Evolutionary conservation across 2,329 filamentous ascomycete genomes (phyloP).

Genomic region (Aspergillus fijiensis): DNA sequence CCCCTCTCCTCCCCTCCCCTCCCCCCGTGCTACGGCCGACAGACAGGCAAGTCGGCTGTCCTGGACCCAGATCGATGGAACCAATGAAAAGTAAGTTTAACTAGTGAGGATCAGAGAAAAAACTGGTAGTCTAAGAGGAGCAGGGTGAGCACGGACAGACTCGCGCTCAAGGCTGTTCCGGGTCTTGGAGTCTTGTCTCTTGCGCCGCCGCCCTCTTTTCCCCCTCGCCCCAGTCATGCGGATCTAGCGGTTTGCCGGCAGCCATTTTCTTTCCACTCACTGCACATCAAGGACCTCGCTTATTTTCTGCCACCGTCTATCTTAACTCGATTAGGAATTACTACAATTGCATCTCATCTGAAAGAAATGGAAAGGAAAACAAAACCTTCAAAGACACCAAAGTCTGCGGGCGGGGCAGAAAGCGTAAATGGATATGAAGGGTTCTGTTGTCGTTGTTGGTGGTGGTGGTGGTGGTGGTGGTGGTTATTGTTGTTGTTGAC

Average conservation of each 20-base stretch:
- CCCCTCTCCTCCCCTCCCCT: neutral
- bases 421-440: neutral
- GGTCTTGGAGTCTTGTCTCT: slow-evolving; percentile 2
- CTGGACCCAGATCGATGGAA: slow-evolving; percentile 12
- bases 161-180: slow-evolving; percentile 15
- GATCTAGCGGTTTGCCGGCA: slow-evolving; percentile 14
- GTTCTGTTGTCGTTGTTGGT: neutral
- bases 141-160: slow-evolving; percentile 13
- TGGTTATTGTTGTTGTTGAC: no score
- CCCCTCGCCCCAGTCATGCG: slow-evolving; percentile 11
- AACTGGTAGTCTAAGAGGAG: neutral
- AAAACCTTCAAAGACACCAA: neutral
- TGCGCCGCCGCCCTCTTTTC: slow-evolving; percentile 1
- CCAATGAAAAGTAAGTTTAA: slow-evolving; percentile 5
- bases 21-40: slow-evolving; percentile 8
- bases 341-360: neutral
- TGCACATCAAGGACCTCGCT: neutral
- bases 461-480: neutral
- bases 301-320: neutral
- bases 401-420: neutral
- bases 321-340: neutral
- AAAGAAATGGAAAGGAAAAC: no score
- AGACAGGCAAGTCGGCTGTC: neutral
- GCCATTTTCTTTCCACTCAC: neutral
- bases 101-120: slow-evolving; percentile 2